Evolutionary conservation across 768 basidiomycete genomes (phyloP).

Genomic region (Leccinum subtestaceum): DNA sequence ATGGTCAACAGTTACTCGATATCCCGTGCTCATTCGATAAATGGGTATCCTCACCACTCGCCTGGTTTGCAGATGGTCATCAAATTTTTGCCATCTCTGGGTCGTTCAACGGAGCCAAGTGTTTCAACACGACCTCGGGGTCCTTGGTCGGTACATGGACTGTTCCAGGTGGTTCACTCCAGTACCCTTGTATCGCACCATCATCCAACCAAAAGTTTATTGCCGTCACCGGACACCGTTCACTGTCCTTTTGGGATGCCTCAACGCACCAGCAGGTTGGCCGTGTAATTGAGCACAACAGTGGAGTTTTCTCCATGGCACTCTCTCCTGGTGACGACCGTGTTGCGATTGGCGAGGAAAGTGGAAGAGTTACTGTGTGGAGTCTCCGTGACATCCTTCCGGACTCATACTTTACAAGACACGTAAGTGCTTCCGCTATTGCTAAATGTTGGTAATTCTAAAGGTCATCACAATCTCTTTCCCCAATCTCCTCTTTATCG

Average conservation of each 20-base stretch:
- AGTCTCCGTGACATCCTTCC: conserved; percentile 1
- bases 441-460: neutral
- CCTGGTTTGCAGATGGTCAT: neutral
- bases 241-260: neutral
- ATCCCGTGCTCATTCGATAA: neutral
- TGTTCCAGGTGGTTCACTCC: neutral
- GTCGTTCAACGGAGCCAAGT: neutral
- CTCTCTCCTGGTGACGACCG: neutral
- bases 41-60: neutral
- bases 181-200: neutral
- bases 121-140: neutral
- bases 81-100: neutral
- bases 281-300: neutral
- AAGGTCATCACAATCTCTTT: too few species aligned
- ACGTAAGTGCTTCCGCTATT: neutral
- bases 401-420: neutral
- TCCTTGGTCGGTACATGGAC: neutral
- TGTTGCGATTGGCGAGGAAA: too few species aligned
- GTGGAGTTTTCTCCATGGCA: neutral
- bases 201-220: neutral
- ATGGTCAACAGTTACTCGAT: neutral
- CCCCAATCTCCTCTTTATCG: neutral
- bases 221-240: neutral
- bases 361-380: neutral
- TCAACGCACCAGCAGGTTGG: neutral